Percentiles rank a stretch among this genome's conserved stretches.
Conservation (phyloP, 2,329 filamentous ascomycete species). For the Colletotrichum sp. region DNA sequence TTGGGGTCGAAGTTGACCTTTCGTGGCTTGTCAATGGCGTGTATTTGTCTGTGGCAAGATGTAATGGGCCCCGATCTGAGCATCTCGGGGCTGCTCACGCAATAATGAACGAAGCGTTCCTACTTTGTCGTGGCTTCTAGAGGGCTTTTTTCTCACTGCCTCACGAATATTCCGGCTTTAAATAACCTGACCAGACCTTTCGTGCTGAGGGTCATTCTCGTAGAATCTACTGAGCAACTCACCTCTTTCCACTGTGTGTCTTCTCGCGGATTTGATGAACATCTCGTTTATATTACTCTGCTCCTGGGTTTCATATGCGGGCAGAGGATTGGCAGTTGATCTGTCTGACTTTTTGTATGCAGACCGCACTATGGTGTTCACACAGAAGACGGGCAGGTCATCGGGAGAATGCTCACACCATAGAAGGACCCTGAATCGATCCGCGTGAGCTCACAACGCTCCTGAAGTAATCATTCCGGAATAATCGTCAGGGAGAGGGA, state of each 20-base stretch:
- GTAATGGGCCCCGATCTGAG: not conserved
- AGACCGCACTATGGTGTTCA: not conserved
- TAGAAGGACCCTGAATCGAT: accelerated
- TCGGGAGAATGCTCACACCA: not conserved
- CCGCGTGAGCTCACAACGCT: not conserved
- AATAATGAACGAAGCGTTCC: no score
- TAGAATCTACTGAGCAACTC: not conserved
- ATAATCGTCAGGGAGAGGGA: not conserved
- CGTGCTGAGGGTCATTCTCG: accelerated
- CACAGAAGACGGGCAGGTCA: not conserved
- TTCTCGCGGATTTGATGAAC: accelerated
- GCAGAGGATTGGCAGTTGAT: not conserved
- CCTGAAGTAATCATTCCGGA: not conserved
- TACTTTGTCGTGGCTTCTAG: no score
- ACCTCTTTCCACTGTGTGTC: accelerated
- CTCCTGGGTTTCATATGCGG: not conserved
- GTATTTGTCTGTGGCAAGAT: not conserved
- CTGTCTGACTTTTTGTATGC: no score
- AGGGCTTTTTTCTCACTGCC: no score
- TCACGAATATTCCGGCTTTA: no score
- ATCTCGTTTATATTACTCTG: accelerated
- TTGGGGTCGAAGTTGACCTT: accelerated
- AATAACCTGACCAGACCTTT: not conserved
- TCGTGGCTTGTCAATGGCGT: accelerated
- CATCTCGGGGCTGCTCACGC: not conserved